Evolutionary conservation across 1,139 yeast genomes (phyloP), one percentile per base, ranked within the genome.

Genomic region (Hemisphaericaspora subhashii): DNA sequence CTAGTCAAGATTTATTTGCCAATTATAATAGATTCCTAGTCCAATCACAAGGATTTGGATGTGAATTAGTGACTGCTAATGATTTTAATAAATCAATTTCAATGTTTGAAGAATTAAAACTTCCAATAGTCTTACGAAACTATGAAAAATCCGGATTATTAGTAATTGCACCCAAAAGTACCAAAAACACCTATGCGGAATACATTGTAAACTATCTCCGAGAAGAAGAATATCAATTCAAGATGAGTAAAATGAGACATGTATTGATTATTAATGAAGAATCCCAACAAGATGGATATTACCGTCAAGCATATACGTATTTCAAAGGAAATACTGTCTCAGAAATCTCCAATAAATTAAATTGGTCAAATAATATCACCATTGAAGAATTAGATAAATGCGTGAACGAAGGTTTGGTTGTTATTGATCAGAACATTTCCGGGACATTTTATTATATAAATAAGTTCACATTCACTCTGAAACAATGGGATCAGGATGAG

Each of bases 291-390:
- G 37, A 32, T 24, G 30, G 14, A 11, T 60, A 60, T 40, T 47
- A 57, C 17, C 47, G 52, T 16, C 53, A 55, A 16, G 55, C 55
- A 22, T 58, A 48, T 33, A 43, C 47, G 13, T 54, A 49, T 38
- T 68, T 64, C 49, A 55, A 47, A 20, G 77, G 77, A 1, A 56
- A 51, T 35, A 64, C 73, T 1, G 55, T 67, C 2, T 60, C 73
- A 1, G 69, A 70, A 39, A 59, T 72, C 8, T 62, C 72, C 5
- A 63, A 57, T 33, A 49, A 58, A 27, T 66, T 71, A 39, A 62
- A 61, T 33, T 86, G 94, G 90, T 81, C 90, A 13, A 69, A 82
- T 31, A 77, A 79, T 23, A 80, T 87, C 13, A 74, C 90, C 3
- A 68, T 67, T 12, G 94, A 86, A 53, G 87, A 86, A 47, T 59